Base-by-base conservation (phyloP, 2,329 filamentous ascomycete genomes). In the Fusarium armeniacum region DNA sequence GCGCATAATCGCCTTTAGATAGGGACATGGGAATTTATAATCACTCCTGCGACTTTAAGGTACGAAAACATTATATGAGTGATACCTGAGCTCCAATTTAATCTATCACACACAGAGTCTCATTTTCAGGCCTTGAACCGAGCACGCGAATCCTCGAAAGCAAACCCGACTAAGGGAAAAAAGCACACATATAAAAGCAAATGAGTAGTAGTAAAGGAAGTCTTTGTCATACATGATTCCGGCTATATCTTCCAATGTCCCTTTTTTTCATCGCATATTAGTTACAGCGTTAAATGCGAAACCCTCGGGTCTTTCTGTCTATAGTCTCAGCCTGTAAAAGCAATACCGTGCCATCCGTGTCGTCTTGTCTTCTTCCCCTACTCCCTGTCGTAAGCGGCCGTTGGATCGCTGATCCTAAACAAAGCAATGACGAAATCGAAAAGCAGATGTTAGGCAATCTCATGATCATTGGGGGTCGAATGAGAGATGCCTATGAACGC, bases 231-330 rank as follows among this genome's bases (percentile, higher is more conserved):
- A 79, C 76, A 77, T 78, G 69, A 70, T 69, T 69, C 73, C 71
- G 66, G 67, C 70, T 72, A 74, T 78, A 77, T 60, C 76, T 75
- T 76, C 62, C 62, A 43, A 70, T 70, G 68, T 65, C 67, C 74
- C 71, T 70, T 79, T 78, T 78, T 78, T 78, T 77, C 63, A 66
- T 77, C 71, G 73, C 75, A 73, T 78, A 79, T 79, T 78, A 78
- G 72, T 75, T 78, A 79, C 78, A 80, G 52, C 71, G 73, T 64
- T 76, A 73, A 71, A 76, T 78, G 74, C 71, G 69, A 71, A 70
- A 70, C 49, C 64, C 69, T 70, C 58, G 65, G 54, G 49, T 77
- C 70, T 77, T 70, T 80, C 73, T 78, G 74, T 80, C 77, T 80
- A 78, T 80, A 72, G 64, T 77, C 72, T 78, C 77, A 75, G 69